These are phyloP conservation scores for Tulasnella sp. DNA, from an alignment of 768 basidiomycete genomes.

Conservation along the genomic window DNA sequence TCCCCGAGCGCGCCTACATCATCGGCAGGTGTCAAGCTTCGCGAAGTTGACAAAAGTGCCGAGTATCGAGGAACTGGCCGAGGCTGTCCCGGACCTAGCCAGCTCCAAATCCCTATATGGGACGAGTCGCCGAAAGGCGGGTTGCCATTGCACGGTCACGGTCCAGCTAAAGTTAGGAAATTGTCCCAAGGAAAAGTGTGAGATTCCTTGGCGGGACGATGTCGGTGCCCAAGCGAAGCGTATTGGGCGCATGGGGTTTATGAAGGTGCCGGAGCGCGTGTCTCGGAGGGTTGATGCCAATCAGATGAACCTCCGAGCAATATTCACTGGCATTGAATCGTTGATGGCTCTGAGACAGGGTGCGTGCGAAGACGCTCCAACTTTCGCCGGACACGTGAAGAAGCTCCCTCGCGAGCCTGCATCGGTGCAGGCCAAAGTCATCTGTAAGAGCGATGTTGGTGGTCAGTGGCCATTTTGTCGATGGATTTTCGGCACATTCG, in stretches of 20 bases:
- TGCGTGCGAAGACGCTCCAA: not conserved
- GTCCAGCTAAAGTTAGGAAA: not conserved
- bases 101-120: not conserved
- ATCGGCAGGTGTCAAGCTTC: not conserved
- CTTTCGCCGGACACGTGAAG: not conserved
- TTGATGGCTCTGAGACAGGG: slow-evolving; percentile 2
- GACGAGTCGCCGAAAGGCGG: not conserved
- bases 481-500: slow-evolving; percentile 1
- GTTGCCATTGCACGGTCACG: not conserved
- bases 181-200: not conserved
- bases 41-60: not conserved
- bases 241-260: not conserved
- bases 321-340: too few species aligned
- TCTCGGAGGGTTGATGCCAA: not conserved
- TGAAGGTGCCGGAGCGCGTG: not conserved
- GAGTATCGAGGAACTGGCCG: slow-evolving; percentile 4
- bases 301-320: too few species aligned
- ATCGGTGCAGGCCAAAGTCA: not conserved
- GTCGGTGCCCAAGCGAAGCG: not conserved
- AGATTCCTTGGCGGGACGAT: not conserved
- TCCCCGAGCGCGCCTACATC: not conserved
- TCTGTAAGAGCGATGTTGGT: not conserved
- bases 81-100: not conserved
- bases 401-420: not conserved
- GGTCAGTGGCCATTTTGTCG: not conserved